phyloP scores from a whole-genome alignment of 345 rosid species.

The Eucalyptus curtisii region DNA sequence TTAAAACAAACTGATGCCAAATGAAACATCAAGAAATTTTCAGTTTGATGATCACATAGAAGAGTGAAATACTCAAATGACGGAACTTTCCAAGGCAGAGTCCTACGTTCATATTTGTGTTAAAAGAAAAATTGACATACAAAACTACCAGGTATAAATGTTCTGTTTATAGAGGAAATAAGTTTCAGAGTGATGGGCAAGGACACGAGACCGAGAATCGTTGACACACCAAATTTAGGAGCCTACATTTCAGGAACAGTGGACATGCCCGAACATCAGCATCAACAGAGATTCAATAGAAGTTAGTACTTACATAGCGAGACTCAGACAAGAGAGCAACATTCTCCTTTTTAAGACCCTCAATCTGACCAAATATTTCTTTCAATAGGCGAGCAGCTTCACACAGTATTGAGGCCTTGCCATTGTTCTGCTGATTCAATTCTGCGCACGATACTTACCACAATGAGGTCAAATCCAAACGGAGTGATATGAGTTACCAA shows the following conservation, averaged over 20 bases:
- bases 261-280: neutral
- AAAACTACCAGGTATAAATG: neutral
- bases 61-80: neutral
- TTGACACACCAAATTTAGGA: neutral
- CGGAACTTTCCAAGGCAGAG: neutral
- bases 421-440: constrained; percentile 48
- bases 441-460: constrained; percentile 20
- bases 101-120: neutral
- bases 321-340: constrained; percentile 62
- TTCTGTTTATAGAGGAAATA: neutral
- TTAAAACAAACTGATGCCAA: neutral
- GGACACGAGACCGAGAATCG: neutral
- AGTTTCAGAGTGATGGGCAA: neutral
- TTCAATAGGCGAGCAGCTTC: constrained; percentile 76
- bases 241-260: neutral
- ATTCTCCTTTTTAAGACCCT: constrained; percentile 63
- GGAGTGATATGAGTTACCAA: neutral
- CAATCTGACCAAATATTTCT: constrained; percentile 60
- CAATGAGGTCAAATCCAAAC: neutral
- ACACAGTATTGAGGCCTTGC: constrained; percentile 62
- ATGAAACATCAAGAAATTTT: neutral
- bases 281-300: neutral
- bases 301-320: constrained; percentile 41
- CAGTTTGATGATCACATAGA: neutral
- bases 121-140: neutral